A percentile compares a stretch with the other conserved stretches of the same genome.
Evolutionary conservation across 257 asterid genomes (phyloP).

Genomic region (Solanum etuberosum): DNA sequence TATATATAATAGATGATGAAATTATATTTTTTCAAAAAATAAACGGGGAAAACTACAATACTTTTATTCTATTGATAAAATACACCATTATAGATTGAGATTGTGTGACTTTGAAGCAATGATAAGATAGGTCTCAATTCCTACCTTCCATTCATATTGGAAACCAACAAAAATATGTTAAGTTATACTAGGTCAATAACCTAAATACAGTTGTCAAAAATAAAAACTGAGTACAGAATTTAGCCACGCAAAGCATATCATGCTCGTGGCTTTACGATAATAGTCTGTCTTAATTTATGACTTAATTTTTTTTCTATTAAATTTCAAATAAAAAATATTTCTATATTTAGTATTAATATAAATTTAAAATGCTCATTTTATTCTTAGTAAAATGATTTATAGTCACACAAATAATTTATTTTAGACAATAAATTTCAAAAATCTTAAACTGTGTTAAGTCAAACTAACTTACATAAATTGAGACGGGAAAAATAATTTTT

Average conservation of each 20-base stretch:
- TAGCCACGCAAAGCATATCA: not conserved
- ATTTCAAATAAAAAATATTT: too few relatives aligned
- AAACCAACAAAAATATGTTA: not conserved
- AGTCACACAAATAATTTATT: too few relatives aligned
- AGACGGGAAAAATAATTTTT: fast-evolving
- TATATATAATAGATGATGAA: too few relatives aligned
- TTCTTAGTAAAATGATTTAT: too few relatives aligned
- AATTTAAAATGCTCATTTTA: too few relatives aligned
- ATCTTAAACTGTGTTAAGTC: too few relatives aligned
- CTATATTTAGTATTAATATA: too few relatives aligned
- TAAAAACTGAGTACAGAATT: too few relatives aligned
- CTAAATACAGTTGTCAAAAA: not conserved
- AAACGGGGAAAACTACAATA: too few relatives aligned
- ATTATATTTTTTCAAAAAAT: too few relatives aligned
- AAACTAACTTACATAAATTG: not conserved
- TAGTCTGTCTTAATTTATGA: not conserved
- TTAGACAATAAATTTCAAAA: too few relatives aligned
- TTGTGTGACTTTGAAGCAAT: not conserved
- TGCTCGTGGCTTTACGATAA: not conserved
- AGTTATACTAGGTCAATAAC: not conserved
- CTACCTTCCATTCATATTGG: not conserved
- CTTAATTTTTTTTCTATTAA: too few relatives aligned
- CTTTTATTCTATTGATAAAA: not conserved
- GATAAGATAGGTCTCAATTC: not conserved
- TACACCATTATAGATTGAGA: not conserved